These are phyloP conservation scores for Penicillium canariense DNA, from an alignment of 495 filamentous ascomycete genomes.

Conservation along the genomic window DNA sequence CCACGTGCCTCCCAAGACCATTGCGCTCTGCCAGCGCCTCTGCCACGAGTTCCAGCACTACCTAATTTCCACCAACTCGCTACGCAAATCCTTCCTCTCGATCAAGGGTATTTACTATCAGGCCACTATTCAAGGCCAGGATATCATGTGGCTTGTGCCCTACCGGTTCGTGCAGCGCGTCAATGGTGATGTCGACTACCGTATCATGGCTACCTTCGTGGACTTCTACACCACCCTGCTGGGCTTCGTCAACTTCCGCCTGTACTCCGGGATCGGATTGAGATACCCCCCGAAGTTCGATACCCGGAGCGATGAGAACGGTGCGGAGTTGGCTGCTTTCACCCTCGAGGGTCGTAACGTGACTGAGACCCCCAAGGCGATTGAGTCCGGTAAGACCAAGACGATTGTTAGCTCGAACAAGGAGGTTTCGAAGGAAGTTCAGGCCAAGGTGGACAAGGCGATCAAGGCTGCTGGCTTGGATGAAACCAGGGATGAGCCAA, in stretches of 20 bases:
- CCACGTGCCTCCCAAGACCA: conserved; percentile 86
- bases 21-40: conserved; percentile 85
- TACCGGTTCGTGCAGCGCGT: conserved; percentile 95
- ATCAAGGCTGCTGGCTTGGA: conserved; percentile 44
- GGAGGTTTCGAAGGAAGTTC: conserved; percentile 48
- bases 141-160: conserved; percentile 94
- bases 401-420: conserved; percentile 41
- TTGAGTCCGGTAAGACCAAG: conserved; percentile 50
- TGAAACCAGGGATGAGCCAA: conserved; percentile 43
- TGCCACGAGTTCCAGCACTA: conserved; percentile 97
- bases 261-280: conserved; percentile 86
- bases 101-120: conserved; percentile 99
- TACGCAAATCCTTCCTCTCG: conserved; percentile 93
- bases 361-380: conserved; percentile 50
- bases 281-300: conserved; percentile 96
- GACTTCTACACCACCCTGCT: conserved; percentile 97
- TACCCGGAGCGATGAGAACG: conserved; percentile 77
- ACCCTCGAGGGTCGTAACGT: conserved; percentile 72
- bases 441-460: conserved; percentile 54
- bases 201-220: conserved; percentile 98
- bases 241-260: conserved; percentile 90
- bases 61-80: conserved; percentile 81
- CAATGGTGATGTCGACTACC: conserved; percentile 90
- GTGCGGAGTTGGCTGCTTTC: conserved; percentile 90
- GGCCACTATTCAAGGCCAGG: conserved; percentile 96